Percentiles rank a stretch among this genome's conserved stretches.
Evolutionary conservation across 2,329 filamentous ascomycete genomes (phyloP).

Genomic region (Trichoderma afroharzianum): DNA sequence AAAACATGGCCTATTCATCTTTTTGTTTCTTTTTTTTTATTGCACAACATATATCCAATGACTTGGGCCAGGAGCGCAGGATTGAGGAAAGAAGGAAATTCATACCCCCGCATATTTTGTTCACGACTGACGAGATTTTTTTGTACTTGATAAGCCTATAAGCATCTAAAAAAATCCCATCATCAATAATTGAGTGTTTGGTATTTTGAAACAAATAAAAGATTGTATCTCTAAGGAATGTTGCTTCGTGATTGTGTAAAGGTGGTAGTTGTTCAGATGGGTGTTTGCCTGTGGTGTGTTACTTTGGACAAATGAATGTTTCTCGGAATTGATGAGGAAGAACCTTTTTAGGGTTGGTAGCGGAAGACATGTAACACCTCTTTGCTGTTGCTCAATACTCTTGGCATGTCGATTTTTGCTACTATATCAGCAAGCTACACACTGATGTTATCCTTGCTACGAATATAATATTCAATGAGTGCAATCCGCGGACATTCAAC

Average conservation of each 20-base stretch:
- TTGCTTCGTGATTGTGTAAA: background rate
- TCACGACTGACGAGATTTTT: constrained; percentile 11
- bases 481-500: background rate
- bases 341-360: background rate
- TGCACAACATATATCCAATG: constrained; percentile 4
- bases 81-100: constrained; percentile 8
- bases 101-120: constrained; percentile 11
- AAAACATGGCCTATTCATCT: background rate
- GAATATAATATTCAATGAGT: background rate
- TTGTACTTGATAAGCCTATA: constrained; percentile 5
- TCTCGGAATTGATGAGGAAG: background rate
- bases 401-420: background rate
- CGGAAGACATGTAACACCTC: background rate
- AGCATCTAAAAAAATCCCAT: background rate
- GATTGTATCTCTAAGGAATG: background rate
- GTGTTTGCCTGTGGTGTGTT: background rate
- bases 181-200: background rate
- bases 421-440: background rate
- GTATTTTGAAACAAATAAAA: background rate
- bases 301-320: background rate
- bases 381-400: background rate
- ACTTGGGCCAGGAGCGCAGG: constrained; percentile 1
- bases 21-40: background rate
- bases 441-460: background rate
- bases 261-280: background rate